Percentiles rank a stretch among this genome's conserved stretches.
These are phyloP conservation scores for Neurospora sp. DNA, from an alignment of 495 filamentous ascomycete genomes.

Conservation along the genomic window DNA sequence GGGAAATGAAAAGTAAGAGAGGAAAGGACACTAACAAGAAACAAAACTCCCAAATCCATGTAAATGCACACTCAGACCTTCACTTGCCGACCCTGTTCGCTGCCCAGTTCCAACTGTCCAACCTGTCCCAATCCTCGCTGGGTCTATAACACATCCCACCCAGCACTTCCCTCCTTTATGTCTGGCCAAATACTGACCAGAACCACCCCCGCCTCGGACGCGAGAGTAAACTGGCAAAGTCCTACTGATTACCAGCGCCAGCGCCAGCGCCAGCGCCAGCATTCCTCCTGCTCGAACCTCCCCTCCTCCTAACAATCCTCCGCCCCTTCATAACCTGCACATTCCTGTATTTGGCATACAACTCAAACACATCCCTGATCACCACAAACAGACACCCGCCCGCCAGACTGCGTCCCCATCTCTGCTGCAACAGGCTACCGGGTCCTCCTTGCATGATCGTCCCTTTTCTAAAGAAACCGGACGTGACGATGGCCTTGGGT, in stretches of 20 bases:
- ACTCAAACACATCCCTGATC: slow-evolving; percentile 60
- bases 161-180: neutral
- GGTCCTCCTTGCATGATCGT: slow-evolving; percentile 18
- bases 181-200: neutral
- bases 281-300: neutral
- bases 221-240: neutral
- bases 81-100: neutral
- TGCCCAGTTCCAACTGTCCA: neutral
- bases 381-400: slow-evolving; percentile 75
- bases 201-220: neutral
- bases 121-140: neutral
- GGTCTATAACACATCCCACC: neutral
- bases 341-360: slow-evolving; percentile 66
- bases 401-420: slow-evolving; percentile 70
- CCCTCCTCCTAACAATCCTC: slow-evolving; percentile 38
- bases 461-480: neutral
- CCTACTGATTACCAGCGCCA: neutral
- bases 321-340: slow-evolving; percentile 58
- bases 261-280: neutral
- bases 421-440: slow-evolving; percentile 56
- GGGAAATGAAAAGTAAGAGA: neutral
- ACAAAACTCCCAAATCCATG: neutral
- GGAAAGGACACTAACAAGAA: neutral
- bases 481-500: slow-evolving; percentile 7
- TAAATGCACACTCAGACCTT: neutral